These are phyloP conservation scores for Begonia loranthoides DNA, from an alignment of 306 rosid genomes.

Conservation along the genomic window DNA sequence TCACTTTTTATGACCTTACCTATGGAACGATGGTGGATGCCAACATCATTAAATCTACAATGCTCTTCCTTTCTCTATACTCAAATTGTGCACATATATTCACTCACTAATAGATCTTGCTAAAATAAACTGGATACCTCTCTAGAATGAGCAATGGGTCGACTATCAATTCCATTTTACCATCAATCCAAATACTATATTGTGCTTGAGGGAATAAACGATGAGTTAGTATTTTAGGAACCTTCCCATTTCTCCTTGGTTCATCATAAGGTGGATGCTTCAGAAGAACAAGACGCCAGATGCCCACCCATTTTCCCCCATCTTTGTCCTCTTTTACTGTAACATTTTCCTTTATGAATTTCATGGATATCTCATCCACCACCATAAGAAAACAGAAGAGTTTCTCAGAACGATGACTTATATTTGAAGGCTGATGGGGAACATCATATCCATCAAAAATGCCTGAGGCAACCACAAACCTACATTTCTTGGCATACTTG, in stretches of 20 bases:
- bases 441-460: conserved; percentile 88
- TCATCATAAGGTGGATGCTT: conserved; percentile 90
- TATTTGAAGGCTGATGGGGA: conserved; percentile 85
- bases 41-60: too few relatives aligned
- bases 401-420: conserved; percentile 57
- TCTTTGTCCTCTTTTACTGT: conserved; percentile 51
- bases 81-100: too few relatives aligned
- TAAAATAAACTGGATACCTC: conserved; percentile 29
- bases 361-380: conserved; percentile 72
- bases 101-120: too few relatives aligned
- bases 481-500: conserved; percentile 69
- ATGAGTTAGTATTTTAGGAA: conserved; percentile 88
- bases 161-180: conserved; percentile 93
- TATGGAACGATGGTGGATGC: too few relatives aligned
- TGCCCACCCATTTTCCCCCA: conserved; percentile 88
- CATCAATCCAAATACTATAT: conserved; percentile 97
- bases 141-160: conserved; percentile 90
- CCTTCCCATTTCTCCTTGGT: conserved; percentile 95
- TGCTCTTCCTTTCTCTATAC: conserved; percentile 2
- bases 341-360: conserved; percentile 59
- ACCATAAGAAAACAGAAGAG: conserved; percentile 95
- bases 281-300: conserved; percentile 83
- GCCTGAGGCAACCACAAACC: conserved; percentile 92
- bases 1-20: too few relatives aligned
- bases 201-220: conserved; percentile 80